Base-by-base conservation (phyloP, 148 eudicot species). In the Tetragonia tetragonoides region DNA sequence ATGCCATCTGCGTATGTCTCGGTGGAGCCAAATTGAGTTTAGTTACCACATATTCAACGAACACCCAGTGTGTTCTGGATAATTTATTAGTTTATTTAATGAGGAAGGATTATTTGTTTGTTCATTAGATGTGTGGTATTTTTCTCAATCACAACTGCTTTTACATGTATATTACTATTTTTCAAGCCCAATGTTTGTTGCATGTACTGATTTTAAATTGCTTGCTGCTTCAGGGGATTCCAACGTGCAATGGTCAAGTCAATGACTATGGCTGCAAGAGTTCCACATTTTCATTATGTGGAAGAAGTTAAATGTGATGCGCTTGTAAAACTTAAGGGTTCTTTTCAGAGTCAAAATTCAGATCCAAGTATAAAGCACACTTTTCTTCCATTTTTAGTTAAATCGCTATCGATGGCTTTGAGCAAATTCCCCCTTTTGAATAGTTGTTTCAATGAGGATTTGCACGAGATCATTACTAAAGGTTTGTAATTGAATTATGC, bases 241-340 rank as follows among this genome's bases (percentile, higher is more conserved):
- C 93, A 89, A 79, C 99, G 99, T 54, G 97, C 97, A 42, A 96
- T 96, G 99, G 97, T 90, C 42, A 96, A 96, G 82, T 86, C 99
- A 73, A 96, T 96, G 99, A 96, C 92, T 14, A 77, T 88, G 85
- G 99, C 98, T 81, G 95, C 97, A 5, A 91, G 83, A 85, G 78
- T 96, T 77, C 99, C 99, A 9, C 99, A 93, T 83, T 96, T 96
- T 79, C 90, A 93, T 82, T 96, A 91, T 78, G 97, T 96, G 3
- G 99, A 93, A 74, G 99, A 96, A 85, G 81, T 96, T 66, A 88
- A 84, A 7, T 93, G 98, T 79, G 90, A 90, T 66, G 87, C 92
- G 12, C 92, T 96, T 68, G 57, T 88, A 73, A 81, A 86, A 79
- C 95, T 96, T 21, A 96, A 91, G 85, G 64, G 89, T 47, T 87